Base-by-base conservation (phyloP, 805 yeast genomes). In the Metschnikowia lochheadii region DNA sequence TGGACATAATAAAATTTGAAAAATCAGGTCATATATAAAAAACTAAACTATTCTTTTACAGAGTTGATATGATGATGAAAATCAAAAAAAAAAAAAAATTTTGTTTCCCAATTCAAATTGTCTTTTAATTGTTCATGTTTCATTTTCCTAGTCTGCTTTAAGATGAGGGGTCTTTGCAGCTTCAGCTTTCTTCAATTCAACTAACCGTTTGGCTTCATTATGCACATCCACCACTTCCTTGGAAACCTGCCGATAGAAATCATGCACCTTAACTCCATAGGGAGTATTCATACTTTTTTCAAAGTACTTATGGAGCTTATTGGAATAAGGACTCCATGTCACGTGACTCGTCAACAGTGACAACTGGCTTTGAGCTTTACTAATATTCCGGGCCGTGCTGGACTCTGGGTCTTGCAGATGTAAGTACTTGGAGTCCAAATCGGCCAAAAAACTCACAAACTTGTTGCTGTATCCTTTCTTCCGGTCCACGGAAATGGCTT, bases 201-300 rank as follows among this genome's bases (percentile, higher is more conserved):
- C 86, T 62, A 87, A 74, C 59, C 92, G 75, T 56, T 75, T 75
- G 20, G 95, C 95, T 68, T 87, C 92, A 49, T 73, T 77, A 65
- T 87, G 91, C 44, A 87, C 87, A 49, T 82, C 83, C 48, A 70
- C 68, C 1, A 78, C 85, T 56, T 83, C 86, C 51, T 71, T 73
- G 15, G 78, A 78, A 37, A 81, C 75, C 26, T 64, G 76, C 32
- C 77, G 68, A 67, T 87, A 87, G 65, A 83, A 85, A 10, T 70
- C 69, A 58, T 82, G 85, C 43, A 87, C 70, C 64, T 75, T 83
- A 21, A 79, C 64, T 5, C 94, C 94, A 49, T 72, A 73, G 20
- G 76, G 76, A 46, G 68, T 70, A 31, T 68, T 59, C 44, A 77
- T 68, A 41, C 79, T 78, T 54, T 64, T 70, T 52, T 79, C 83